Evolutionary conservation across 805 yeast species (phyloP), one percentile per base, ranked within the genome.

Genomic region (Saturnispora sanitii): DNA sequence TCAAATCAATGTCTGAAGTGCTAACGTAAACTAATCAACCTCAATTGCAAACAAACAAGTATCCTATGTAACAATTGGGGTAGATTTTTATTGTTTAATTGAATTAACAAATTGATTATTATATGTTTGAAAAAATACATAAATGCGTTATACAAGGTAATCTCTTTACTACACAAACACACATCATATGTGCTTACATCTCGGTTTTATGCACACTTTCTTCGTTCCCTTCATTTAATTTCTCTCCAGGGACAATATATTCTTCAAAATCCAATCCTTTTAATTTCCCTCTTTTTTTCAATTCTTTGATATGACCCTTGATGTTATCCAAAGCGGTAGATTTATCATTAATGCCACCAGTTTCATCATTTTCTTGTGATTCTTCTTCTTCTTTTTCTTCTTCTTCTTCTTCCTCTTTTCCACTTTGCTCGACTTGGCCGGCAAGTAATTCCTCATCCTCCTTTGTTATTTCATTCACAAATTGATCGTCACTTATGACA

Each of bases 401-500:
- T 1, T 35, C 23, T 13, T 29, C 20, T 15, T 13, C 15, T 18
- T 32, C 30, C 6, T 19, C 27, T 8, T 29, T 16, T 26, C 35
- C 17, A 17, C 15, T 31, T 9, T 9, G 18, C 6, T 32, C 37
- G 21, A 20, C 20, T 25, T 42, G 42, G 4, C 6, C 23, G 17
- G 17, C 13, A 11, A 3, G 2, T 4, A 44, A 11, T 2, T 20
- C 9, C 7, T 31, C n/a, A 15, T 41, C 35, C 6, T 39, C 38
- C 4, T 37, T 31, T 6, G 32, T 40, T 11, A 55, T 28, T 2
- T 47, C 52, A 22, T 44, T 44, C 2, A 22, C 26, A 20, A 57
- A 49, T 25, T 51, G 54, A 11, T 54, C 53, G 12, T 49, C 53
- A 21, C 51, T 42, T 11, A 59, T 25, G n/a, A 48, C 42, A 42